Percentiles rank a stretch among this genome's conserved stretches.
These are phyloP conservation scores for Russula griseocarnosa DNA, from an alignment of 768 basidiomycete species.

Conservation along the genomic window DNA sequence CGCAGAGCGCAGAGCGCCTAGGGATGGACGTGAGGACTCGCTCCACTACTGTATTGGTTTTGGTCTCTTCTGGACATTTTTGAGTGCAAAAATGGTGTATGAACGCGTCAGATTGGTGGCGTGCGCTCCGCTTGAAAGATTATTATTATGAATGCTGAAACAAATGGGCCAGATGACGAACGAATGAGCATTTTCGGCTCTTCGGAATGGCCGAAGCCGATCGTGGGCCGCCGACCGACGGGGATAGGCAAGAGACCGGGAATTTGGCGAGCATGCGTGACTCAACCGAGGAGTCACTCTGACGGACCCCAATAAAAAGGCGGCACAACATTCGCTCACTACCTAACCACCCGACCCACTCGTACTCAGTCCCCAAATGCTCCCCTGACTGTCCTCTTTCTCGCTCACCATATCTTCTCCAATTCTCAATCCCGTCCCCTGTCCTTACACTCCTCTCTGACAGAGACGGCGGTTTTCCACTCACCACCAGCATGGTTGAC, in stretches of 20 bases:
- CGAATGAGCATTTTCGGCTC: slow-evolving; percentile 19
- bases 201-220: slow-evolving; percentile 26
- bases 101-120: slow-evolving; percentile 9
- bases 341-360: slow-evolving; percentile 30
- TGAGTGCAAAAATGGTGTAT: slow-evolving; percentile 16
- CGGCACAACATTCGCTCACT: slow-evolving; percentile 18
- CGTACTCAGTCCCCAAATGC: slow-evolving; percentile 35
- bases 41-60: slow-evolving; percentile 13
- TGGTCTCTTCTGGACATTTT: slow-evolving; percentile 9
- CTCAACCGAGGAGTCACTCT: slow-evolving; percentile 16
- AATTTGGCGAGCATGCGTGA: neutral
- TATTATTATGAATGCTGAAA: neutral
- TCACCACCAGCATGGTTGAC: slow-evolving; percentile 66
- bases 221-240: slow-evolving; percentile 12
- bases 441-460: slow-evolving; percentile 11
- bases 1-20: neutral
- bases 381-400: slow-evolving; percentile 36
- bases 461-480: slow-evolving; percentile 32
- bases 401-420: slow-evolving; percentile 25
- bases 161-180: slow-evolving; percentile 19
- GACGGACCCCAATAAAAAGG: slow-evolving; percentile 21
- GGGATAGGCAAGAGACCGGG: neutral
- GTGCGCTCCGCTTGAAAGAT: slow-evolving; percentile 12
- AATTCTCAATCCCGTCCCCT: slow-evolving; percentile 29
- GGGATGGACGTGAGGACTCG: neutral